Conservation (phyloP, 176 grass and related monocot genomes). For the Oryza punctata region DNA sequence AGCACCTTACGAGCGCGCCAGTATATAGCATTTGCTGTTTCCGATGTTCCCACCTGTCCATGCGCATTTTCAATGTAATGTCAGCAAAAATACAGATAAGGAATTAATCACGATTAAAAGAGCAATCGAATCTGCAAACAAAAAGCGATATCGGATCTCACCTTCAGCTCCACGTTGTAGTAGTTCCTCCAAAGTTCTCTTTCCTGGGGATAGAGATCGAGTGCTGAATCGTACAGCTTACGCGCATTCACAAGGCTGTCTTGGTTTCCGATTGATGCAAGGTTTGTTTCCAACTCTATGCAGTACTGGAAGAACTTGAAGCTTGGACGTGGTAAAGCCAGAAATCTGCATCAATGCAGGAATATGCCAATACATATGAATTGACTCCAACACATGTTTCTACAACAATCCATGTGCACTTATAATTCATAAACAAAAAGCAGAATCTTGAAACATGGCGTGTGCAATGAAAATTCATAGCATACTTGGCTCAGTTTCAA, state of each 20-base stretch:
- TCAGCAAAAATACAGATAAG: neutral
- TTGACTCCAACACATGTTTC: neutral
- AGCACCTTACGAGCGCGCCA: conserved; percentile 70
- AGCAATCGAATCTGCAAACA: neutral
- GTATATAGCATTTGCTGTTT: conserved; percentile 61
- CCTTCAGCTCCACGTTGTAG: conserved; percentile 70
- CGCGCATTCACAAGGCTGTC: conserved; percentile 37
- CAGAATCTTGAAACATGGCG: neutral
- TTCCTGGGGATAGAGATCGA: conserved; percentile 49
- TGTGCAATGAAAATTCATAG: neutral
- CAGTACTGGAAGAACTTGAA: conserved; percentile 66
- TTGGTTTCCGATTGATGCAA: conserved; percentile 40
- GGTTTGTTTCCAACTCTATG: conserved; percentile 64
- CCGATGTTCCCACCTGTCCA: conserved; percentile 57
- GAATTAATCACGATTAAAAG: neutral
- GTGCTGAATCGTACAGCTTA: conserved; percentile 56
- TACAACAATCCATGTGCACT: neutral
- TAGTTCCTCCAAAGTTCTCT: conserved; percentile 66
- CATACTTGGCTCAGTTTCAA: neutral
- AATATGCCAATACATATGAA: neutral
- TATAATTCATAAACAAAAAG: neutral
- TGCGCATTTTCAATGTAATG: neutral
- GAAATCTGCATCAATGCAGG: conserved; percentile 41
- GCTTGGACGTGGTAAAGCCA: conserved; percentile 60
- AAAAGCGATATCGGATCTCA: neutral